Conservation (phyloP, 345 rosid species). For the Psidium guajava region DNA sequence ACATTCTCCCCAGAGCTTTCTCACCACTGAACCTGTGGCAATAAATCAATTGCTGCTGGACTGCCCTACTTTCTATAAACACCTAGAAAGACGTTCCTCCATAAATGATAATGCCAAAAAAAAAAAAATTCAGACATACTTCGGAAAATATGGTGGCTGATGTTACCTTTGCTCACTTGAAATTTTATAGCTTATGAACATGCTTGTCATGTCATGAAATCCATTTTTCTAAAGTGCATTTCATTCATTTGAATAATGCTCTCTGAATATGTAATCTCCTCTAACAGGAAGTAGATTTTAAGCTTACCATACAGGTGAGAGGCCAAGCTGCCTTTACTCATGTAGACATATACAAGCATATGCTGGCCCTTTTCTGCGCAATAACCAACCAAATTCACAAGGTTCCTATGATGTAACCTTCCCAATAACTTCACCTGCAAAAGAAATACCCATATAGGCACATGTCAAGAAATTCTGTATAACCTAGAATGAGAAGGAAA, state of each 20-base stretch:
- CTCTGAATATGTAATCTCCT: constrained; percentile 2
- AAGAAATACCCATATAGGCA: background rate
- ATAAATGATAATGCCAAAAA: too few species aligned
- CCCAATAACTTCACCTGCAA: constrained; percentile 88
- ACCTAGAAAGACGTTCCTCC: background rate
- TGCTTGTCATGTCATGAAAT: background rate
- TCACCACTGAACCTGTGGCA: background rate
- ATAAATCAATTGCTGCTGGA: background rate
- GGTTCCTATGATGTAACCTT: constrained; percentile 92
- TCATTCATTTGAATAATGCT: background rate
- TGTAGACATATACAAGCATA: constrained; percentile 90
- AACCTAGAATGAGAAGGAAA: background rate
- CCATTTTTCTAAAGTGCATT: background rate
- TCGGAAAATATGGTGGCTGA: background rate
- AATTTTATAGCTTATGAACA: background rate
- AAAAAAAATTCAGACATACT: background rate
- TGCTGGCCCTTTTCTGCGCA: constrained; percentile 95
- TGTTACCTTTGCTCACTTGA: background rate
- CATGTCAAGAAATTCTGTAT: background rate
- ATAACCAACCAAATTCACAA: constrained; percentile 91
- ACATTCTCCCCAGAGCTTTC: background rate
- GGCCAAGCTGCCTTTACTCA: constrained; percentile 96
- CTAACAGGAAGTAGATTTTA: background rate
- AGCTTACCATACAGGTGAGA: constrained; percentile 88
- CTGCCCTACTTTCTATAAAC: background rate